Percentiles rank a stretch among this genome's conserved stretches.
phyloP scores from a whole-genome alignment of 345 rosid genomes.

The Populus pruinosa region DNA sequence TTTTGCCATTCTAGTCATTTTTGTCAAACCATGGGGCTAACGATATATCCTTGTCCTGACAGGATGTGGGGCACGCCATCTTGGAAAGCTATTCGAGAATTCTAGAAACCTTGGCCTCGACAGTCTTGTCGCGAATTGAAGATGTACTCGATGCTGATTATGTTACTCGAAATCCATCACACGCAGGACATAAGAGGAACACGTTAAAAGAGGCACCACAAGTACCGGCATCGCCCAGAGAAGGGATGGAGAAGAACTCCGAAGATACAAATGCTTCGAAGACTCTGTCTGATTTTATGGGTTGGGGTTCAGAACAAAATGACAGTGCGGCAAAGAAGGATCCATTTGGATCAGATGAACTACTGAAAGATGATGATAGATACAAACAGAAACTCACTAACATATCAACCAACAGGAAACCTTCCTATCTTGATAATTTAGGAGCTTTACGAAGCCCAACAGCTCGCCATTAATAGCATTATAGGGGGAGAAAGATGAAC shows the following conservation, averaged over 20 bases:
- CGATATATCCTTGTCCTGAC: conserved; percentile 12
- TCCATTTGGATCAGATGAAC: conserved; percentile 19
- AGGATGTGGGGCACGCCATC: conserved; percentile 86
- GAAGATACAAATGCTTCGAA: conserved; percentile 28
- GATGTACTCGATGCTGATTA: conserved; percentile 72
- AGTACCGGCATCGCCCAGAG: neutral
- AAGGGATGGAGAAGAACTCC: conserved; percentile 6
- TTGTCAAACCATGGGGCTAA: neutral
- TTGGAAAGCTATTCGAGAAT: conserved; percentile 86
- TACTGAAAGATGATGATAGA: conserved; percentile 37
- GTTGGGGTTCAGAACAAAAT: conserved; percentile 53
- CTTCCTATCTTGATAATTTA: conserved; percentile 58
- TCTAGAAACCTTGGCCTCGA: conserved; percentile 78
- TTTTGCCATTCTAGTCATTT: neutral
- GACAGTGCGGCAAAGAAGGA: conserved; percentile 41
- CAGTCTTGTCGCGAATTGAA: conserved; percentile 70
- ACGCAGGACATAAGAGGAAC: conserved; percentile 35
- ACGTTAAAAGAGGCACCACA: conserved; percentile 13
- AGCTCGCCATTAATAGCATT: conserved; percentile 41
- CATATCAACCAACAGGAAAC: conserved; percentile 45
- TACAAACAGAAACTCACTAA: conserved; percentile 35
- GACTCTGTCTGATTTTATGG: conserved; percentile 73
- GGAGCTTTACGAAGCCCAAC: conserved; percentile 73
- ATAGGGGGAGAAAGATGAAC: conserved; percentile 1
- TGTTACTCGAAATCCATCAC: conserved; percentile 49